Conservation (phyloP, 2,329 filamentous ascomycete genomes). For the Calonectria pauciramosa region DNA sequence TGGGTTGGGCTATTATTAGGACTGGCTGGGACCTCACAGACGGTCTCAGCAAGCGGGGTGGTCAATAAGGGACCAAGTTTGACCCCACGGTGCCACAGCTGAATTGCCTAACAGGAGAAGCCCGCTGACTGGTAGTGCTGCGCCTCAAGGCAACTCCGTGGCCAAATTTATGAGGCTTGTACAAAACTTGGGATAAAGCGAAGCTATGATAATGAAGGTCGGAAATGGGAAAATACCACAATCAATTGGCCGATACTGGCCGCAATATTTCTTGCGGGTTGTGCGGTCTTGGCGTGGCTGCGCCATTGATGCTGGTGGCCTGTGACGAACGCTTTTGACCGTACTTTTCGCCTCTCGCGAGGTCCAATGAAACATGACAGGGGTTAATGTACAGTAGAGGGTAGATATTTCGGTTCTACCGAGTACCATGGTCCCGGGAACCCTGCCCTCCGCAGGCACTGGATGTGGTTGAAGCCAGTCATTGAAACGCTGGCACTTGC, state of each 20-base stretch:
- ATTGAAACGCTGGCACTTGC: neutral
- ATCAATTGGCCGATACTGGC: neutral
- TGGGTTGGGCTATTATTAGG: slow-evolving; percentile 26
- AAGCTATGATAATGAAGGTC: neutral
- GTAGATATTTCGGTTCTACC: neutral
- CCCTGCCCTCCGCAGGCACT: neutral
- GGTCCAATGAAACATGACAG: neutral
- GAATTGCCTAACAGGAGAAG: neutral
- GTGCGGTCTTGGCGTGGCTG: neutral
- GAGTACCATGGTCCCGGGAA: neutral
- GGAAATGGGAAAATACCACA: neutral
- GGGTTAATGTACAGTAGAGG: neutral
- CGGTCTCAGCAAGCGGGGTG: slow-evolving; percentile 10
- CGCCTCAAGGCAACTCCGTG: slow-evolving; percentile 24
- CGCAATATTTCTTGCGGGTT: too few relatives aligned
- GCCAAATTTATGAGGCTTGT: neutral
- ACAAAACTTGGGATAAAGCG: neutral
- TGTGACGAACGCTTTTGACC: neutral
- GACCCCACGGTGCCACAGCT: slow-evolving; percentile 10
- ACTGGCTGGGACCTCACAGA: neutral
- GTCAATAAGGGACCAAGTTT: slow-evolving; percentile 8
- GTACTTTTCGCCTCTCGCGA: neutral
- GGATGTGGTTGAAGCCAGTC: neutral
- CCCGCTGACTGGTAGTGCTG: slow-evolving; percentile 21
- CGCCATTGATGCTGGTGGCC: too few relatives aligned